Percentiles rank a stretch among this genome's conserved stretches.
Evolutionary conservation across 495 filamentous ascomycete species (phyloP).

Genomic region (Talaromyces trachyspermus): DNA sequence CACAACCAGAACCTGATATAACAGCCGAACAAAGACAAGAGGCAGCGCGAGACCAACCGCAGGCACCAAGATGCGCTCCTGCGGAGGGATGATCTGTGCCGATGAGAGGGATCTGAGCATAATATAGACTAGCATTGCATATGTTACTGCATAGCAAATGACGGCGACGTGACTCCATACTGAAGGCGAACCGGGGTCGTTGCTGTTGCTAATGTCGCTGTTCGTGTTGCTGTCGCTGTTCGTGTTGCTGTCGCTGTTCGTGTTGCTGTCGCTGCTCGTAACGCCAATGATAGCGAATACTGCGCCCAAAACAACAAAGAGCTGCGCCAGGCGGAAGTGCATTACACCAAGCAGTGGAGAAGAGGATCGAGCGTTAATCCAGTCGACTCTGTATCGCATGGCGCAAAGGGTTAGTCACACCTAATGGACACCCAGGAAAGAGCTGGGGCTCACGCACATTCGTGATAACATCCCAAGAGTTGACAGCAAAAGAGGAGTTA

Average conservation of each 20-base stretch:
- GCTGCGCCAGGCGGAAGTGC: constrained; percentile 1
- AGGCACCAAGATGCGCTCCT: not conserved
- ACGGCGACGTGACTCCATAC: not conserved
- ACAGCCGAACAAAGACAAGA: not conserved
- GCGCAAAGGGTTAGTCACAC: not conserved
- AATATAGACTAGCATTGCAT: not conserved
- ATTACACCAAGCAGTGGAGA: not conserved
- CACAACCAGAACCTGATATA: not conserved
- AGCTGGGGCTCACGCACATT: not conserved
- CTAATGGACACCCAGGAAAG: not conserved
- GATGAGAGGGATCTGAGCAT: not conserved
- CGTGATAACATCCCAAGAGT: not conserved
- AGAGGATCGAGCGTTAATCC: not conserved
- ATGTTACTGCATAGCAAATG: not conserved
- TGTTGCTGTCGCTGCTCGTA: too few relatives aligned
- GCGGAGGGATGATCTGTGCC: not conserved
- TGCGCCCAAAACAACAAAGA: not conserved
- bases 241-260: too few relatives aligned
- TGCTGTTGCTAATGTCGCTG: not conserved
- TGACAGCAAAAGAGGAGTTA: not conserved
- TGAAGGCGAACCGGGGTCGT: not conserved
- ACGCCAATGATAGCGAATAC: not conserved
- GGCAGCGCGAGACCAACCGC: constrained; percentile 2
- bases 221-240: not conserved
- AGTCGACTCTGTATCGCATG: not conserved